Evolutionary conservation across 176 grass and related monocot genomes (phyloP).

Genomic region (Triticum timopheevii): DNA sequence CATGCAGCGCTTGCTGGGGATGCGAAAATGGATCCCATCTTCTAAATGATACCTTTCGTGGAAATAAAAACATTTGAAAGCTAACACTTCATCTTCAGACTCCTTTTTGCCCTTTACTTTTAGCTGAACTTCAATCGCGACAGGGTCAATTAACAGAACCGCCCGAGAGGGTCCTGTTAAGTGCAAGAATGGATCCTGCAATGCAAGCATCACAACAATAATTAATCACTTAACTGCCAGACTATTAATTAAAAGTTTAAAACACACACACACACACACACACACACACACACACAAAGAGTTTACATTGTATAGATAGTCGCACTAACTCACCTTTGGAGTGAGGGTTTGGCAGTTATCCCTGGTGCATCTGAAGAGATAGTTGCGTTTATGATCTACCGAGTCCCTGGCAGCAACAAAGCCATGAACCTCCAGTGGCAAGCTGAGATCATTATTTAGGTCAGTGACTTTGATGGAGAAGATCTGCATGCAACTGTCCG

Average conservation of each 20-base stretch:
- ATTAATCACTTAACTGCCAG: background rate
- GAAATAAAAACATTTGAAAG: background rate
- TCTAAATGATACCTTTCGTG: background rate
- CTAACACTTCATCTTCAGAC: background rate
- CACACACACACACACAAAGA: too few species aligned
- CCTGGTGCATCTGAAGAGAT: background rate
- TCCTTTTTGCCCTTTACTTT: background rate
- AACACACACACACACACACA: too few species aligned
- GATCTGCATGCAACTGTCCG: background rate
- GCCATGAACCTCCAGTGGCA: background rate
- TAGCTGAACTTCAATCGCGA: background rate
- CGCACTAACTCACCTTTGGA: background rate
- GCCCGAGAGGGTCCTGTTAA: background rate
- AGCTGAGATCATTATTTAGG: background rate
- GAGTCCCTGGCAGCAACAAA: slow-evolving; percentile 1
- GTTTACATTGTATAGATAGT: background rate
- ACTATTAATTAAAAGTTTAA: background rate
- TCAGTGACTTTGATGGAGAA: background rate
- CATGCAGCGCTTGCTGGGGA: background rate
- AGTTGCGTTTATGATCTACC: background rate
- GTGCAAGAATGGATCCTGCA: background rate
- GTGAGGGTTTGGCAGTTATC: background rate
- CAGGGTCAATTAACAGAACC: background rate
- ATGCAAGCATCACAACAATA: background rate
- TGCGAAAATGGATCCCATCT: background rate